Conservation (phyloP, 805 yeast species). For the Isabelozyma heimii region DNA sequence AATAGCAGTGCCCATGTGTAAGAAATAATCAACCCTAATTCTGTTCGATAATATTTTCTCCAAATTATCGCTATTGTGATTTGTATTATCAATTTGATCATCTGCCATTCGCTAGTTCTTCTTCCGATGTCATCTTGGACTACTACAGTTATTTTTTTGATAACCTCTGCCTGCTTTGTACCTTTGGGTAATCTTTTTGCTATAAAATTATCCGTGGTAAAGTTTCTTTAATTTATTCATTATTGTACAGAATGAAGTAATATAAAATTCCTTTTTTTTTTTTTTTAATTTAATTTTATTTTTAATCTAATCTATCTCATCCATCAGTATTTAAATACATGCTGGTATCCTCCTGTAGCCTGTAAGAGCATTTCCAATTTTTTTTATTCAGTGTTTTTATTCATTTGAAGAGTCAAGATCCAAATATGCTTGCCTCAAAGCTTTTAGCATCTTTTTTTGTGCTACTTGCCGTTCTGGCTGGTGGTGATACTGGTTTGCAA, state of each 20-base stretch:
- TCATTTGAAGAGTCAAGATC: not conserved
- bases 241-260: not conserved
- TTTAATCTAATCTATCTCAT: not conserved
- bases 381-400: too few species aligned
- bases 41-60: too few species aligned
- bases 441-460: not conserved
- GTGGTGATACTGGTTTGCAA: slow-evolving; percentile 7
- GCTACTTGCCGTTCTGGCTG: slow-evolving; percentile 9
- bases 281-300: too few species aligned
- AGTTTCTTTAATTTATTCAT: too few species aligned
- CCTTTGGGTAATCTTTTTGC: not conserved
- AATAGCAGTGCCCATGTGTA: too few species aligned
- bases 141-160: not conserved
- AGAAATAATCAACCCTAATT: too few species aligned
- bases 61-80: not conserved
- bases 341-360: not conserved
- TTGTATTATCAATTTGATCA: not conserved
- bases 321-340: not conserved
- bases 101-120: not conserved
- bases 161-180: too few species aligned
- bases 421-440: not conserved
- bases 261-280: too few species aligned
- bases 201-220: not conserved
- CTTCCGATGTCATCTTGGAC: not conserved
- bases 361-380: not conserved